These are phyloP conservation scores for Benincasa hispida DNA, from an alignment of 306 rosid species.

Conservation along the genomic window DNA sequence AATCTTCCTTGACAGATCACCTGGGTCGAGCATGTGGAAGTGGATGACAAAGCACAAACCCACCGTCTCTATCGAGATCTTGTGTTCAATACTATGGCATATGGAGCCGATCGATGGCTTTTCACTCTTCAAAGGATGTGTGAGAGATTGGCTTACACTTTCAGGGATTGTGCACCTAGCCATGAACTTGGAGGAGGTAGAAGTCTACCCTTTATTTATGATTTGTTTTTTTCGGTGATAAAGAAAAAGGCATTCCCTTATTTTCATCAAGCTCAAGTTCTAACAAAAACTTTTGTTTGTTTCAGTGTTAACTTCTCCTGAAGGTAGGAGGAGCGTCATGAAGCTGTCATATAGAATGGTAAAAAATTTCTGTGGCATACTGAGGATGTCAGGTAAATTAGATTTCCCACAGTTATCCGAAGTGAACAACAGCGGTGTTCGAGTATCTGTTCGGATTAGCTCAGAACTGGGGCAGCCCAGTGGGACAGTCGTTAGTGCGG, in stretches of 20 bases:
- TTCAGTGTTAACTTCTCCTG: slow-evolving; percentile 22
- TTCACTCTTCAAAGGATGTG: slow-evolving; percentile 53
- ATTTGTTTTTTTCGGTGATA: neutral
- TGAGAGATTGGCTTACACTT: slow-evolving; percentile 24
- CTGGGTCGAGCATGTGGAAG: slow-evolving; percentile 73
- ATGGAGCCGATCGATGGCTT: slow-evolving; percentile 68
- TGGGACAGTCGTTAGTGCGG: slow-evolving; percentile 32
- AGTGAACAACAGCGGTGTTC: slow-evolving; percentile 21
- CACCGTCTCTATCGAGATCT: slow-evolving; percentile 34
- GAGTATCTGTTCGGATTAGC: slow-evolving; percentile 23
- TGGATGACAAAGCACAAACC: slow-evolving; percentile 36
- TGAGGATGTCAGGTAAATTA: slow-evolving; percentile 30
- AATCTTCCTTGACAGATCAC: slow-evolving; percentile 28
- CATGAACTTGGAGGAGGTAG: slow-evolving; percentile 27
- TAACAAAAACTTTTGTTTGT: neutral
- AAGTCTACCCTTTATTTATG: neutral
- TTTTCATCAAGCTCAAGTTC: neutral
- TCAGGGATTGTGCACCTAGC: slow-evolving; percentile 4
- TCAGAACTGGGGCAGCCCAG: slow-evolving; percentile 25
- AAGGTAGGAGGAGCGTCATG: slow-evolving; percentile 34
- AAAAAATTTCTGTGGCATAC: slow-evolving; percentile 27
- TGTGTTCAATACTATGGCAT: slow-evolving; percentile 21
- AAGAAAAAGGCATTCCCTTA: neutral
- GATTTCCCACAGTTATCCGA: slow-evolving; percentile 36
- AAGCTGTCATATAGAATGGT: slow-evolving; percentile 44